These are phyloP conservation scores for Lignosus rhinocerotis DNA, from an alignment of 1,284 basidiomycete genomes.

Conservation along the genomic window DNA sequence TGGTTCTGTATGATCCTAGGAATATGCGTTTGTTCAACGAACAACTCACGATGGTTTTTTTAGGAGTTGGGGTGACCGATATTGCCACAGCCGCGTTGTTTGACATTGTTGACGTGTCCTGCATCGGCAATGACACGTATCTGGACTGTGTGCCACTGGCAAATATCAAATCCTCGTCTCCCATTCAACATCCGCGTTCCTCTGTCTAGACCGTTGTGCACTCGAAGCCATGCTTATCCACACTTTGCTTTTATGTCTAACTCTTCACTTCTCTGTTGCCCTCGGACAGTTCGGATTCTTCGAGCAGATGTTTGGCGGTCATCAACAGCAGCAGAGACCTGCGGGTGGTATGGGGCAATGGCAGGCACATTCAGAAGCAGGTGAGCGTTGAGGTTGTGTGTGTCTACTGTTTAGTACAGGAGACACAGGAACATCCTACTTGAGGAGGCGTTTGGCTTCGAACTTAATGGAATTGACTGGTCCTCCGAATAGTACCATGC, in stretches of 20 bases:
- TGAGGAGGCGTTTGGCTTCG: too few species aligned
- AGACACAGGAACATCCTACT: not conserved
- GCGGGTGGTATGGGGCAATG: slow-evolving; percentile 44
- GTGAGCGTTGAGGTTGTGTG: slow-evolving; percentile 26
- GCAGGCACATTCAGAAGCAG: slow-evolving; percentile 52
- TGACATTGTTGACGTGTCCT: slow-evolving; percentile 17
- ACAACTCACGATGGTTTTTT: not conserved
- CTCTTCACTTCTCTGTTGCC: slow-evolving; percentile 8
- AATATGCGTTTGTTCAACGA: slow-evolving; percentile 10
- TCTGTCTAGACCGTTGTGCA: not conserved
- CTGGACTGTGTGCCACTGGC: not conserved
- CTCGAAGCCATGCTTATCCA: slow-evolving; percentile 8
- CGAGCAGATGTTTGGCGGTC: slow-evolving; percentile 59
- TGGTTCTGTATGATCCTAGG: slow-evolving; percentile 5
- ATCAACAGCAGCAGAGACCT: slow-evolving; percentile 43
- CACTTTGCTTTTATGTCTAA: slow-evolving; percentile 10
- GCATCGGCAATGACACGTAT: slow-evolving; percentile 10
- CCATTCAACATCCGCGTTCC: too few species aligned
- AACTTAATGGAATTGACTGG: not conserved
- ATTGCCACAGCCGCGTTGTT: slow-evolving; percentile 16
- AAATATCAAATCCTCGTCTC: too few species aligned
- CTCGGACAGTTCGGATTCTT: slow-evolving; percentile 64
- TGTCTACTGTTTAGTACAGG: not conserved
- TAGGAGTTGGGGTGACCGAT: not conserved
- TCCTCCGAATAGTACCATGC: slow-evolving; percentile 34